Conservation (phyloP, 257 asterid genomes). For the Cinchona pubescens region DNA sequence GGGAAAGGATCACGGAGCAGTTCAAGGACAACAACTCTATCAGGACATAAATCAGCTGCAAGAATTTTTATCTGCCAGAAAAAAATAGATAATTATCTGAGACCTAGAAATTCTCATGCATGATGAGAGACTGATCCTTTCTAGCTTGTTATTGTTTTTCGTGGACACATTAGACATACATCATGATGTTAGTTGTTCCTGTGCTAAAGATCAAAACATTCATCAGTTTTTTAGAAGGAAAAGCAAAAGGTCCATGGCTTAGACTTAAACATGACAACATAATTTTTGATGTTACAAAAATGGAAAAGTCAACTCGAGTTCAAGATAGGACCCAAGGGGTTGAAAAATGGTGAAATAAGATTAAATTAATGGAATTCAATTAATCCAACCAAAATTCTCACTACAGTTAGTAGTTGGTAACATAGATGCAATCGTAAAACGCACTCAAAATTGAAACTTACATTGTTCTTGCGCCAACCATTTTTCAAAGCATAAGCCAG, state of each 20-base stretch:
- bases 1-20: slow-evolving; percentile 92
- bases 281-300: too few species aligned
- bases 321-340: background rate
- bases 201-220: background rate
- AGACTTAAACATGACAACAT: background rate
- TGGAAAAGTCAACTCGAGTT: background rate
- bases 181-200: background rate
- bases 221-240: background rate
- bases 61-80: slow-evolving; percentile 77
- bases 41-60: slow-evolving; percentile 84
- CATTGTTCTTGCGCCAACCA: slow-evolving; percentile 91
- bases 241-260: background rate
- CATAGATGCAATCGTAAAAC: background rate
- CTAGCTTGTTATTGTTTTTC: background rate
- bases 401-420: background rate
- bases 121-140: background rate
- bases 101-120: background rate
- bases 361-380: background rate
- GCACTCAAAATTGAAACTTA: slow-evolving; percentile 32
- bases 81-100: slow-evolving; percentile 18
- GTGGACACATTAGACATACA: background rate
- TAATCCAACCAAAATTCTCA: background rate
- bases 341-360: background rate
- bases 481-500: slow-evolving; percentile 78
- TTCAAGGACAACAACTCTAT: slow-evolving; percentile 72